phyloP scores from a whole-genome alignment of 192 early-diverging fungal species.

The Obelidium mucronatum region DNA sequence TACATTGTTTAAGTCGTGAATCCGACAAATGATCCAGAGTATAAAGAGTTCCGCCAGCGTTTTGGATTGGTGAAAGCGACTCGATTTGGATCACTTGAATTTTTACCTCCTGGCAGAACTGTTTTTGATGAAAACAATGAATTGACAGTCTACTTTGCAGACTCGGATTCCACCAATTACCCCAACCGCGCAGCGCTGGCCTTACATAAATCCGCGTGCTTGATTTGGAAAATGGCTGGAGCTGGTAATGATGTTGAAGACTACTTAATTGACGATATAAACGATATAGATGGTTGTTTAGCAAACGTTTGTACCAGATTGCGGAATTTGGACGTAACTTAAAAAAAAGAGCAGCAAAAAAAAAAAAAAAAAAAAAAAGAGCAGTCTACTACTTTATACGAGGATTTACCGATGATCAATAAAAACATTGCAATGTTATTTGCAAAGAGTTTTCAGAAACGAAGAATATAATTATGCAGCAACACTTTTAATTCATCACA shows the following conservation, averaged over 20 bases:
- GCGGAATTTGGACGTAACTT: neutral
- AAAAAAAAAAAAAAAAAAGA: no score
- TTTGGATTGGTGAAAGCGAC: neutral
- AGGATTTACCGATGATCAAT: no score
- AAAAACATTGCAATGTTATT: no score
- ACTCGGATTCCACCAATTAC: neutral
- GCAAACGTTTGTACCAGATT: neutral
- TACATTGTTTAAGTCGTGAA: slow-evolving; percentile 24
- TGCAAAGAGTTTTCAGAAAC: no score
- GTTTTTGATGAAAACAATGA: neutral
- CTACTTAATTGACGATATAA: neutral
- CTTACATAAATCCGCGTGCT: neutral
- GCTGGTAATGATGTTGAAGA: slow-evolving; percentile 12
- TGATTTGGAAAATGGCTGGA: no score
- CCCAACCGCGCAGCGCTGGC: slow-evolving; percentile 2
- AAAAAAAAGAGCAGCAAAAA: no score
- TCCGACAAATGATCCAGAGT: neutral
- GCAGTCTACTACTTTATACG: no score
- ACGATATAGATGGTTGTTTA: neutral
- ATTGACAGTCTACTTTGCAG: slow-evolving; percentile 16
- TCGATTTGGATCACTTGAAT: neutral
- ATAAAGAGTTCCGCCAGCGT: slow-evolving; percentile 1
- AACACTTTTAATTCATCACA: no score
- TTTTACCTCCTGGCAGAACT: slow-evolving; percentile 5
- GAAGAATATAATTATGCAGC: no score